Evolutionary conservation across 306 rosid species (phyloP).

Genomic region (Pachyrhizus erosus): DNA sequence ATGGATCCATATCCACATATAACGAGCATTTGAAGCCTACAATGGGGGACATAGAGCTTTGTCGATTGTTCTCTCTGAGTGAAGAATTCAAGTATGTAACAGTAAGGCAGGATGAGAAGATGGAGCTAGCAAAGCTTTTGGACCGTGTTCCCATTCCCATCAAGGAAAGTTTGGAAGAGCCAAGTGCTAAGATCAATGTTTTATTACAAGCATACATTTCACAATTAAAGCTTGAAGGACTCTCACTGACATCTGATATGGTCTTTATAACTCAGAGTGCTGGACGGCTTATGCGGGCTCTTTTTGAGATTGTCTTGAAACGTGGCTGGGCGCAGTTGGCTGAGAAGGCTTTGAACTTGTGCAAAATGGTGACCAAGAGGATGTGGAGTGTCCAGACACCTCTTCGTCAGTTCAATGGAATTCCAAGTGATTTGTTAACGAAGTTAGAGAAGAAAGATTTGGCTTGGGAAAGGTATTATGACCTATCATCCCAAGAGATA

Average conservation of each 20-base stretch:
- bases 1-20: slow-evolving; percentile 91
- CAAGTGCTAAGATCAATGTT: slow-evolving; percentile 95
- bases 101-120: slow-evolving; percentile 92
- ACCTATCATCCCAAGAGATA: slow-evolving; percentile 90
- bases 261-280: slow-evolving; percentile 99
- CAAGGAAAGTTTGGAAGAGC: slow-evolving; percentile 98
- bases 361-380: slow-evolving; percentile 91
- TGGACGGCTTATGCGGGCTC: slow-evolving; percentile 96
- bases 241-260: slow-evolving; percentile 94
- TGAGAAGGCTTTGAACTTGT: slow-evolving; percentile 88
- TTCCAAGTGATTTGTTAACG: slow-evolving; percentile 67
- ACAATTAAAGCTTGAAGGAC: slow-evolving; percentile 92
- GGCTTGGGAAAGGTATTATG: slow-evolving; percentile 97
- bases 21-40: slow-evolving; percentile 97
- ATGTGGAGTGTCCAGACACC: slow-evolving; percentile 98
- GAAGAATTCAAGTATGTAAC: slow-evolving; percentile 96
- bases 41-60: slow-evolving; percentile 94
- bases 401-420: slow-evolving; percentile 87
- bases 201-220: slow-evolving; percentile 93
- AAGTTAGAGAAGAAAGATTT: slow-evolving; percentile 94
- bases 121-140: slow-evolving; percentile 89
- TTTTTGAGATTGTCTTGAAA: slow-evolving; percentile 89
- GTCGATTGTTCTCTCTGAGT: slow-evolving; percentile 89
- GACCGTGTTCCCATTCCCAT: slow-evolving; percentile 95
- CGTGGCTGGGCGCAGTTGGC: slow-evolving; percentile 97